Conservation (phyloP, 2,329 filamentous ascomycete species). For the Saccharata proteae region DNA sequence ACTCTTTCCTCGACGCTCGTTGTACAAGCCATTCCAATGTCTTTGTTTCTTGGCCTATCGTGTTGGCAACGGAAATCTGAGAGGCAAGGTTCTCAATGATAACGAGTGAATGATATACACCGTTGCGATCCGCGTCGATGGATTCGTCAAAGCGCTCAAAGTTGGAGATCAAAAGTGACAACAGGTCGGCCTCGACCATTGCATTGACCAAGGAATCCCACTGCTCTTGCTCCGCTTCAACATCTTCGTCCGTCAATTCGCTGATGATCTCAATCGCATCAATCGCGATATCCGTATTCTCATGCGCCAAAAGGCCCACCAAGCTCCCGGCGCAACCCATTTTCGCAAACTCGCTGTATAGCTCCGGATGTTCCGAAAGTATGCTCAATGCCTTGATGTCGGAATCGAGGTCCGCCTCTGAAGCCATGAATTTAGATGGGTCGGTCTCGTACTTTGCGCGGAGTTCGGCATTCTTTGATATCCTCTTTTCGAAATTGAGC, state of each 20-base stretch:
- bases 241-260: slow-evolving; percentile 89
- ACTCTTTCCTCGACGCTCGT: slow-evolving; percentile 59
- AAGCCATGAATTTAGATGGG: slow-evolving; percentile 69
- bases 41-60: slow-evolving; percentile 55
- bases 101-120: slow-evolving; percentile 72
- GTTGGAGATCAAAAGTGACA: slow-evolving; percentile 65
- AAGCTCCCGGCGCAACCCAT: slow-evolving; percentile 62
- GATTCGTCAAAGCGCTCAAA: slow-evolving; percentile 67
- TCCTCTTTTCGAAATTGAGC: slow-evolving; percentile 78
- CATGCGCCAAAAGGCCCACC: slow-evolving; percentile 75
- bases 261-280: slow-evolving; percentile 78
- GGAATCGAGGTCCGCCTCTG: slow-evolving; percentile 79
- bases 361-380: slow-evolving; percentile 70
- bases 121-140: slow-evolving; percentile 60
- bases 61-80: slow-evolving; percentile 53
- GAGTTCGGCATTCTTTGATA: slow-evolving; percentile 80
- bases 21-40: slow-evolving; percentile 67
- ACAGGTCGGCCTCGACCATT: slow-evolving; percentile 52
- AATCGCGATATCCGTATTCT: slow-evolving; percentile 95
- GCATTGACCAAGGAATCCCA: slow-evolving; percentile 64
- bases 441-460: slow-evolving; percentile 73
- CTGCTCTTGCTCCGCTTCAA: slow-evolving; percentile 64
- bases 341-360: slow-evolving; percentile 70
- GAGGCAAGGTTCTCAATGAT: slow-evolving; percentile 81
- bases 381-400: slow-evolving; percentile 81